Base-by-base conservation (phyloP, 495 filamentous ascomycete species). In the Daldinia decipiens region DNA sequence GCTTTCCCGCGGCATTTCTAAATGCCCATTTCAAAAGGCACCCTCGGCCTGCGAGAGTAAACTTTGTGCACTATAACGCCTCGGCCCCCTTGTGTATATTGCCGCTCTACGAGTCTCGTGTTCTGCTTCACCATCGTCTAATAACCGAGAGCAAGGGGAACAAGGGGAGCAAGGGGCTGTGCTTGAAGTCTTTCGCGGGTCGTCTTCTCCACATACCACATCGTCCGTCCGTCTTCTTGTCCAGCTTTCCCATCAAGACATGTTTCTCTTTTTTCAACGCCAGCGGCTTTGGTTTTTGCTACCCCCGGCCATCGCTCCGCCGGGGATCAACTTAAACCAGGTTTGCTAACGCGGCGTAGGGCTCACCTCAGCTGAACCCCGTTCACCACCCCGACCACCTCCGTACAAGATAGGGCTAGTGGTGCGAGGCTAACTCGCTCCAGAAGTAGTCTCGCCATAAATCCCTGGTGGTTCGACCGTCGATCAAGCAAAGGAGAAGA, bases 291-390 rank as follows among this genome's bases (percentile, higher is more conserved):
- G 53, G 15, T 71, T 19, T 29, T 45, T 39, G 19, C 58, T 59
- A 32, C 45, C 38, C 60, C 50, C 58, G 62, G 53, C 43, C 53
- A 47, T 59, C 64, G 59, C 52, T 56, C 38, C 68, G 45, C 68
- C 40, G 58, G 51, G 64, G 69, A 65, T 68, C 65, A 56, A 65
- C 70, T 59, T 29, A 7, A 59, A 67, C 69, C 36, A 60, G 70
- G 70, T 63, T 40, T 60, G 60, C 50, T 68, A 65, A 55, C 60
- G 70, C 59, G 47, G 57, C 70, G 29, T 73, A 73, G 65, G 70
- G 70, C 70, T 73, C 70, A 73, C 65, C 70, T 73, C 70, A 73
- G 70, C 70, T 73, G 70, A 73, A 73, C 57, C 65, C 57, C 56
- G 61, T 66, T 64, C 57, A 62, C 60, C 43, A 55, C 45, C 45